A percentile compares a stretch with the other conserved stretches of the same genome.
phyloP scores from a whole-genome alignment of 2,329 filamentous ascomycete species.

The Colletotrichum echinochloae region DNA sequence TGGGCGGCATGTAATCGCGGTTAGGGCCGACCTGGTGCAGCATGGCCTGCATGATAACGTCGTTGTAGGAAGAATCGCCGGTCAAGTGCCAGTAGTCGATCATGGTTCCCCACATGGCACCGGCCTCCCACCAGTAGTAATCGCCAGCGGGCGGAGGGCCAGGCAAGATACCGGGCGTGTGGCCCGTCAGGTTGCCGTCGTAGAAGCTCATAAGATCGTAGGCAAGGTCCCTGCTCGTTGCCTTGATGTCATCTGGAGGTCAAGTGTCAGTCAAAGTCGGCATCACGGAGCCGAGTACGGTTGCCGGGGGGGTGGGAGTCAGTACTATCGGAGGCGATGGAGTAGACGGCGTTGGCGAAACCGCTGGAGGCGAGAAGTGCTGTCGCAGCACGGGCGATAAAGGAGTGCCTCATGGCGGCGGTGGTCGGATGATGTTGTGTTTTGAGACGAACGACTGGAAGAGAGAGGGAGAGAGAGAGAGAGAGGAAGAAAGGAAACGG shows the following conservation, averaged over 20 bases:
- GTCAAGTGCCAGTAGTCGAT: constrained; percentile 79
- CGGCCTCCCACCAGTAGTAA: constrained; percentile 83
- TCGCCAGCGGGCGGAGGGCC: constrained; percentile 62
- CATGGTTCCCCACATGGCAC: constrained; percentile 75
- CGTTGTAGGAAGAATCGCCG: constrained; percentile 73
- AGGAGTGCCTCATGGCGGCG: constrained; percentile 24
- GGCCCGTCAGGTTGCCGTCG: constrained; percentile 62
- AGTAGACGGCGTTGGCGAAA: constrained; percentile 29
- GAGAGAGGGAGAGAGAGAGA: too few species aligned
- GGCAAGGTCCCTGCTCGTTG: constrained; percentile 59
- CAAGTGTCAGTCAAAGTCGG: constrained; percentile 18
- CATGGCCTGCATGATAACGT: constrained; percentile 67
- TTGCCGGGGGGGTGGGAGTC: neutral
- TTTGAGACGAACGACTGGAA: constrained; percentile 32
- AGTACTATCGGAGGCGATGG: constrained; percentile 35
- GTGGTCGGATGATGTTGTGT: constrained; percentile 18
- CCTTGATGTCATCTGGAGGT: constrained; percentile 58
- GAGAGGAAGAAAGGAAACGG: constrained; percentile 5
- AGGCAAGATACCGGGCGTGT: constrained; percentile 67
- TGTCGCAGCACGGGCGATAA: constrained; percentile 26
- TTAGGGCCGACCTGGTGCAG: constrained; percentile 68
- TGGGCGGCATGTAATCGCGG: constrained; percentile 70
- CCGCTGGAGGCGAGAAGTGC: constrained; percentile 24
- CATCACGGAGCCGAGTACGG: neutral
- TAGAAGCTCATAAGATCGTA: constrained; percentile 65